Evolutionary conservation across 176 grass and related monocot species (phyloP).

Genomic region (Cenchrus americanus): DNA sequence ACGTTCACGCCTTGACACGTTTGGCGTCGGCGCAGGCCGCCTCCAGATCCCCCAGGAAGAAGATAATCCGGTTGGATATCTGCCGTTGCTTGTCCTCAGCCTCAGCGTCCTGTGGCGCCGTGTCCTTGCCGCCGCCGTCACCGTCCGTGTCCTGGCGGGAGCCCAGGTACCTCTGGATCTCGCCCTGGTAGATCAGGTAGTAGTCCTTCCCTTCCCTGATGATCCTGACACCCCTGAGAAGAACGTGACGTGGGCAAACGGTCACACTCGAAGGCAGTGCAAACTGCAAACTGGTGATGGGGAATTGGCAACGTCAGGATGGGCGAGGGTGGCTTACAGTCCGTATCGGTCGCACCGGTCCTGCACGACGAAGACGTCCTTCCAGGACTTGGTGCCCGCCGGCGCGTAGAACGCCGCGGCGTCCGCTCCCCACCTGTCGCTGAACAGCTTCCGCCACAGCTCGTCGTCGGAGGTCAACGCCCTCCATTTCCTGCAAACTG

Average conservation of each 20-base stretch:
- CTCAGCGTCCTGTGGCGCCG: neutral
- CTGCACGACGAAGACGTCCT: conserved; percentile 78
- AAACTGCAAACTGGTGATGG: neutral
- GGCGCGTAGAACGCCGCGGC: conserved; percentile 74
- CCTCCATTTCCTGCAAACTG: conserved; percentile 90
- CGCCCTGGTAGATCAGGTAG: conserved; percentile 86
- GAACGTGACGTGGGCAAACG: neutral
- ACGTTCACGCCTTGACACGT: conserved; percentile 45
- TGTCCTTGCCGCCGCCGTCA: conserved; percentile 8
- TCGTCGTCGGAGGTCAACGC: conserved; percentile 69
- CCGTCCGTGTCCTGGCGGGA: conserved; percentile 25
- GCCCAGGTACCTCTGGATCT: conserved; percentile 75
- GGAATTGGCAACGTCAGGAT: neutral
- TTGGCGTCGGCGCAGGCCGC: conserved; percentile 72
- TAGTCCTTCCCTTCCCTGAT: conserved; percentile 87
- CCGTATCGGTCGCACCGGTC: conserved; percentile 83
- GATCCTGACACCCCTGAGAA: conserved; percentile 68
- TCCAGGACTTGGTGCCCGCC: conserved; percentile 67
- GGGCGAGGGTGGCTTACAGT: conserved; percentile 53
- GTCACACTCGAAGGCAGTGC: too few species aligned
- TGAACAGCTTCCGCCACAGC: conserved; percentile 78
- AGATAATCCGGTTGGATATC: conserved; percentile 73
- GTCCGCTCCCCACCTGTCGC: conserved; percentile 65
- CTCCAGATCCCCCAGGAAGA: conserved; percentile 93
- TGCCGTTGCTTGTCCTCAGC: conserved; percentile 31